Evolutionary conservation across 768 basidiomycete genomes (phyloP).

Genomic region (Cystofilobasidium capitatum): DNA sequence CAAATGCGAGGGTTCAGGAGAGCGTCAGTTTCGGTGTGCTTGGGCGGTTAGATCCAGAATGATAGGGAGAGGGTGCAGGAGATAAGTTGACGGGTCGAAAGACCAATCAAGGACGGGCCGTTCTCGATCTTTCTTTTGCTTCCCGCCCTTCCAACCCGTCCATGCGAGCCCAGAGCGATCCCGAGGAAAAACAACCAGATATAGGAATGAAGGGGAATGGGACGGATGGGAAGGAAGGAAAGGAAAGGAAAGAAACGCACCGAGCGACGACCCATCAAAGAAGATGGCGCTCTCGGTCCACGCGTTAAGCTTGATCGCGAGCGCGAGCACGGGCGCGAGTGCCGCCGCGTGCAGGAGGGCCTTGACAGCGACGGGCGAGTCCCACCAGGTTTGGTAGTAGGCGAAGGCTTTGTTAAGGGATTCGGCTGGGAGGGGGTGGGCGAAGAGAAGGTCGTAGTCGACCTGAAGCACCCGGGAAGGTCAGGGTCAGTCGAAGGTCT

Average conservation of each 20-base stretch:
- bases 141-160: neutral
- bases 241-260: slow-evolving; percentile 44
- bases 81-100: neutral
- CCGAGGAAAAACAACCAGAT: slow-evolving; percentile 9
- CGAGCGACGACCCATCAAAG: slow-evolving; percentile 82
- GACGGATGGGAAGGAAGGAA: neutral
- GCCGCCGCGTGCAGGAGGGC: slow-evolving; percentile 79
- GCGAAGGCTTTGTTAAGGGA: slow-evolving; percentile 66
- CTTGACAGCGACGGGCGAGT: slow-evolving; percentile 89
- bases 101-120: neutral
- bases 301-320: slow-evolving; percentile 66
- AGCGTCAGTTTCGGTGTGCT: too few species aligned
- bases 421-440: slow-evolving; percentile 55
- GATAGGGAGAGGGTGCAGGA: neutral
- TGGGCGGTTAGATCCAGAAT: too few species aligned
- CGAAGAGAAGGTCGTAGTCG: slow-evolving; percentile 70
- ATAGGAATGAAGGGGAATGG: neutral
- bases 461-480: slow-evolving; percentile 46
- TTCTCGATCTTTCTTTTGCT: neutral
- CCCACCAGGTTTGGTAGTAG: slow-evolving; percentile 87
- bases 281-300: slow-evolving; percentile 92
- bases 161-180: neutral
- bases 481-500: slow-evolving; percentile 11
- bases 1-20: neutral
- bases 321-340: slow-evolving; percentile 62